Evolutionary conservation across 495 filamentous ascomycete species (phyloP).

Genomic region (Apiosordaria backusii): DNA sequence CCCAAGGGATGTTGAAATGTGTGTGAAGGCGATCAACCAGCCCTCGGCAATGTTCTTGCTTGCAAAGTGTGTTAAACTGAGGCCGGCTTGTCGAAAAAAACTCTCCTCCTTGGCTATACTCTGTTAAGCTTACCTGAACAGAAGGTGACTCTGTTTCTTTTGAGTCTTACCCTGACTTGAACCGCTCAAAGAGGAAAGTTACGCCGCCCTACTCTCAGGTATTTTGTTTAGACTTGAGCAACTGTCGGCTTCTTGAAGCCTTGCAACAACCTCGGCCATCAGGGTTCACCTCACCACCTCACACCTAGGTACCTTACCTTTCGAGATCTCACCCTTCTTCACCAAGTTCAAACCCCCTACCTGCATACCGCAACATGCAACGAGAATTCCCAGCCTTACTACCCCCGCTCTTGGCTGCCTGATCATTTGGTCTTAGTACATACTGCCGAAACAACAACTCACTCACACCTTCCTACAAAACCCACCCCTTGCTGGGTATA

Average conservation of each 20-base stretch:
- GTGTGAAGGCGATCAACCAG: too few relatives aligned
- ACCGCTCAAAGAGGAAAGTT: neutral
- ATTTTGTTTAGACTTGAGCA: neutral
- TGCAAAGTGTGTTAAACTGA: too few relatives aligned
- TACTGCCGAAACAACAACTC: neutral
- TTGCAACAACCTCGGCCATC: neutral
- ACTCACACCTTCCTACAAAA: too few relatives aligned
- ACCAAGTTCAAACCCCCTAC: neutral
- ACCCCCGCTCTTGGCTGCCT: neutral
- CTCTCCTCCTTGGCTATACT: neutral
- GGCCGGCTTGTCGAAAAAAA: too few relatives aligned
- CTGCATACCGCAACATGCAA: neutral
- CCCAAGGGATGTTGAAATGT: too few relatives aligned
- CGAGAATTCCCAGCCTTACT: neutral
- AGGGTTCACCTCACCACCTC: neutral
- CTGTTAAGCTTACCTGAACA: neutral
- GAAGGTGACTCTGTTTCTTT: too few relatives aligned
- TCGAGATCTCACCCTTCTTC: neutral
- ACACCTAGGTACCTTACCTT: neutral
- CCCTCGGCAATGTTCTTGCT: too few relatives aligned
- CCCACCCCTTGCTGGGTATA: too few relatives aligned
- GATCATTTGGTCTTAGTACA: neutral
- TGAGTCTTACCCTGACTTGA: neutral
- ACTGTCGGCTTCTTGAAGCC: neutral
- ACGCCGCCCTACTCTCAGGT: neutral